A percentile compares a stretch with the other conserved stretches of the same genome.
Conservation (phyloP, 805 yeast genomes). For the Pichia eremophila region DNA sequence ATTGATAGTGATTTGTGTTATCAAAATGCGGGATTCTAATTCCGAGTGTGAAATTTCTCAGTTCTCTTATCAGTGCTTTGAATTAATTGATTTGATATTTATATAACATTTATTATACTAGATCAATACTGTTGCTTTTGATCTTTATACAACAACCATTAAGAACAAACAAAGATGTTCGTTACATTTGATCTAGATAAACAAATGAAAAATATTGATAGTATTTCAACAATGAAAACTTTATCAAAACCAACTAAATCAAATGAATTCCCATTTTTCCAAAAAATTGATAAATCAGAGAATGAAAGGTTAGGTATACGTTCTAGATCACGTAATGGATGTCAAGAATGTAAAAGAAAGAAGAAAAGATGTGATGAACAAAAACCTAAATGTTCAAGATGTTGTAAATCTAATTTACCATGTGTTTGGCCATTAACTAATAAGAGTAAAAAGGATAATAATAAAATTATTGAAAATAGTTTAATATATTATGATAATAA, state of each 20-base stretch:
- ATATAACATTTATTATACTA: too few relatives aligned
- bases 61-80: neutral
- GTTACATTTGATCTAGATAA: conserved; percentile 8
- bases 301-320: conserved; percentile 8
- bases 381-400: conserved; percentile 32
- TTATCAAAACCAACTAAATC: neutral
- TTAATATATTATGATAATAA: too few relatives aligned
- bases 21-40: neutral
- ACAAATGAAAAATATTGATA: conserved; percentile 5
- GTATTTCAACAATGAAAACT: neutral
- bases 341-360: conserved; percentile 12
- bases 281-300: conserved; percentile 6
- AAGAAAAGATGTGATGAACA: conserved; percentile 34
- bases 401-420: conserved; percentile 20
- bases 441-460: neutral
- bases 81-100: too few relatives aligned
- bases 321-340: conserved; percentile 13
- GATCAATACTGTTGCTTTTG: too few relatives aligned
- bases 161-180: conserved; percentile 2
- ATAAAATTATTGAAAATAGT: too few relatives aligned
- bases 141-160: too few relatives aligned
- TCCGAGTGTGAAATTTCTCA: neutral
- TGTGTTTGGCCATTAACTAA: conserved; percentile 15
- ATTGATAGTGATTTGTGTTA: neutral
- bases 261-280: conserved; percentile 2